phyloP scores from a whole-genome alignment of 2,329 filamentous ascomycete species.

The Stachybotrys echinatus region DNA sequence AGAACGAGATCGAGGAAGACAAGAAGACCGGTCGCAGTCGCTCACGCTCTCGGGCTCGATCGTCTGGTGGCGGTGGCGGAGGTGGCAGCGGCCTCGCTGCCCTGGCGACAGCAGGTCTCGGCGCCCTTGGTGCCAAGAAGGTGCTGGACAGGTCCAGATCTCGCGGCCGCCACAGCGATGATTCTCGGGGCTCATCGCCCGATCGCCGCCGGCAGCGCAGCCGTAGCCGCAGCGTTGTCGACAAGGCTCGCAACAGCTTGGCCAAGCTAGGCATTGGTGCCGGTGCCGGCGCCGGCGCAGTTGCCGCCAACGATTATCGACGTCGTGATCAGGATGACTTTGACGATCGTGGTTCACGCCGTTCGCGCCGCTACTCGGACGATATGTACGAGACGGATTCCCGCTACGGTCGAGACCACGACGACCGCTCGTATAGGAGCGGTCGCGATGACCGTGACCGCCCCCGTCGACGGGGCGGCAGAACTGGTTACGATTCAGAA shows the following conservation, averaged over 20 bases:
- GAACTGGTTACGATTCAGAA: constrained; percentile 44
- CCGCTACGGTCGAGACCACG: constrained; percentile 37
- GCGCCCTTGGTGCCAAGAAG: constrained; percentile 58
- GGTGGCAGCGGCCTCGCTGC: constrained; percentile 52
- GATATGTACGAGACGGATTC: constrained; percentile 40
- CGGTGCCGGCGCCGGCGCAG: constrained; percentile 31
- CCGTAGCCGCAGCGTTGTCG: constrained; percentile 62
- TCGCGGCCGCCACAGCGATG: constrained; percentile 45
- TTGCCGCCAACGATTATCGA: constrained; percentile 29
- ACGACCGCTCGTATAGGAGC: constrained; percentile 36
- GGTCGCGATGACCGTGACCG: constrained; percentile 29
- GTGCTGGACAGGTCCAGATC: constrained; percentile 48
- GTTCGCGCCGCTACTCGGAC: constrained; percentile 34
- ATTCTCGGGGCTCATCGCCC: constrained; percentile 37
- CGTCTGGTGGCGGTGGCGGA: constrained; percentile 37
- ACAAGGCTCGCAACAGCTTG: constrained; percentile 54
- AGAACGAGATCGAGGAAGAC: constrained; percentile 60
- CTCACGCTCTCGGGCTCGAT: constrained; percentile 62
- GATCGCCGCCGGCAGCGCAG: constrained; percentile 40
- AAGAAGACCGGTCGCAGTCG: constrained; percentile 57
- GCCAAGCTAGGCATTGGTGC: constrained; percentile 57
- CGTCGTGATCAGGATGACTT: constrained; percentile 40
- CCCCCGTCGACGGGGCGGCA: constrained; percentile 28
- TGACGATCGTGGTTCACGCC: constrained; percentile 34
- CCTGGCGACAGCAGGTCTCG: constrained; percentile 57